phyloP scores from a whole-genome alignment of 2,329 filamentous ascomycete species.

The Tolypocladium ophioglossoides region DNA sequence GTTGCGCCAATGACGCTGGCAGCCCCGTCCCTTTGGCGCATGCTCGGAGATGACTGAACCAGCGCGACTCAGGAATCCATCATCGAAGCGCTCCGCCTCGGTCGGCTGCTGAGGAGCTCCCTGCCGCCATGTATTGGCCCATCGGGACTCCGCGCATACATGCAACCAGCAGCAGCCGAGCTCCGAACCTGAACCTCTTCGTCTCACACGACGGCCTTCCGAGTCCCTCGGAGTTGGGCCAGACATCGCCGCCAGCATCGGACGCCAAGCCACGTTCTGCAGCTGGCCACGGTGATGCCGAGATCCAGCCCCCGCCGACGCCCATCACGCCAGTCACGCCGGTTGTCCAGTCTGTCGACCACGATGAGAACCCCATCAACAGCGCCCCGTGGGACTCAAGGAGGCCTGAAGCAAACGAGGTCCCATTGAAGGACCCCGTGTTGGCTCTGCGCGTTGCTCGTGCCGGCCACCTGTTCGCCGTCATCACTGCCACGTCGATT shows the following conservation, averaged over 20 bases:
- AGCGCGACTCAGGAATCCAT: slow-evolving; percentile 8
- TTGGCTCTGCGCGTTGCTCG: slow-evolving; percentile 68
- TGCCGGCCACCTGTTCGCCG: slow-evolving; percentile 73
- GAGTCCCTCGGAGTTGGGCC: slow-evolving; percentile 19
- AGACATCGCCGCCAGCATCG: slow-evolving; percentile 2
- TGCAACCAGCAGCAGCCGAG: slow-evolving; percentile 60
- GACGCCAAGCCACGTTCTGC: slow-evolving; percentile 13
- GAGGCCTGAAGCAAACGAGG: slow-evolving; percentile 16
- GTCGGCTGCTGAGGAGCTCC: slow-evolving; percentile 14
- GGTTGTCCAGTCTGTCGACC: slow-evolving; percentile 47
- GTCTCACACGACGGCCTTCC: slow-evolving; percentile 51
- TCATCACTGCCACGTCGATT: slow-evolving; percentile 74
- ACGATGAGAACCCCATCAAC: slow-evolving; percentile 28
- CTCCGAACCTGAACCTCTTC: slow-evolving; percentile 36
- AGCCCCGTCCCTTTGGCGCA: slow-evolving; percentile 6
- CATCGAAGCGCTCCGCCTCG: slow-evolving; percentile 7
- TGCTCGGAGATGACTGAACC: slow-evolving; percentile 15
- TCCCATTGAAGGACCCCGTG: slow-evolving; percentile 52
- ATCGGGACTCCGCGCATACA: slow-evolving; percentile 76
- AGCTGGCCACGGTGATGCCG: slow-evolving; percentile 20
- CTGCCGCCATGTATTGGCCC: slow-evolving; percentile 75
- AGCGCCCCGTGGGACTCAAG: slow-evolving; percentile 11
- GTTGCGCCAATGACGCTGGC: slow-evolving; percentile 11
- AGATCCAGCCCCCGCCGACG: slow-evolving; percentile 27
- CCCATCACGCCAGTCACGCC: slow-evolving; percentile 47